Evolutionary conservation across 495 filamentous ascomycete species (phyloP).

Genomic region (Neurospora tetrasperma): DNA sequence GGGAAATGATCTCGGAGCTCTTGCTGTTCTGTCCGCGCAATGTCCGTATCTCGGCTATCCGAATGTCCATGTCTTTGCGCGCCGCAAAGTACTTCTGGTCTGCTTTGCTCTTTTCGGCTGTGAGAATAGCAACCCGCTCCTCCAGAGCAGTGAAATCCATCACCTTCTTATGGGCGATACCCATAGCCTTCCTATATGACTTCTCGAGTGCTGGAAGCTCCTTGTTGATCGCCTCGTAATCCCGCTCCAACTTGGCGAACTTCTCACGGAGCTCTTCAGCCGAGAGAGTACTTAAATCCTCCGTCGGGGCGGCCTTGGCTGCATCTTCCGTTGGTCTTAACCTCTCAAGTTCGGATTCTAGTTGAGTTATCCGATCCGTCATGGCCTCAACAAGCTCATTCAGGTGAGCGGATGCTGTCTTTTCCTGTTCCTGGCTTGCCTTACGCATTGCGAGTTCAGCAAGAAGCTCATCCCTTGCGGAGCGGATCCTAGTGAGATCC

Average conservation of each 20-base stretch:
- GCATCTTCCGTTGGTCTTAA: constrained; percentile 42
- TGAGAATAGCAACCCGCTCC: constrained; percentile 62
- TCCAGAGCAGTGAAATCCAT: constrained; percentile 63
- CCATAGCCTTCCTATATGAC: constrained; percentile 77
- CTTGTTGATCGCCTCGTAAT: constrained; percentile 72
- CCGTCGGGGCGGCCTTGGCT: constrained; percentile 32
- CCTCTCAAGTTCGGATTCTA: constrained; percentile 74
- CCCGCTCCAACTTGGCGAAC: constrained; percentile 60
- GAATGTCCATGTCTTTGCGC: constrained; percentile 83
- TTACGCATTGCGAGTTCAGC: constrained; percentile 76
- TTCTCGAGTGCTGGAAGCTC: constrained; percentile 79
- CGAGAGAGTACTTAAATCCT: constrained; percentile 41
- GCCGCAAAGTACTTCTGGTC: constrained; percentile 96
- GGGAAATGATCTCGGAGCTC: constrained; percentile 84
- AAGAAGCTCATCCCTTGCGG: constrained; percentile 68
- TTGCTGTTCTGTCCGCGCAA: constrained; percentile 74
- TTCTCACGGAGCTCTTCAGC: constrained; percentile 63
- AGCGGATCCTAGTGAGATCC: constrained; percentile 75
- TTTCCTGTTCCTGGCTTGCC: constrained; percentile 65
- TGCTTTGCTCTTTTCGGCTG: constrained; percentile 86
- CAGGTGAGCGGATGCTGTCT: constrained; percentile 52
- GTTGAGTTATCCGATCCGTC: constrained; percentile 60
- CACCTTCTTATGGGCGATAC: constrained; percentile 76
- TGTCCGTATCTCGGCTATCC: constrained; percentile 64
- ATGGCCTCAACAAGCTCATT: constrained; percentile 70